A percentile compares a stretch with the other conserved stretches of the same genome.
Evolutionary conservation across 805 yeast genomes (phyloP).

Genomic region (Wickerhamomyces alni): DNA sequence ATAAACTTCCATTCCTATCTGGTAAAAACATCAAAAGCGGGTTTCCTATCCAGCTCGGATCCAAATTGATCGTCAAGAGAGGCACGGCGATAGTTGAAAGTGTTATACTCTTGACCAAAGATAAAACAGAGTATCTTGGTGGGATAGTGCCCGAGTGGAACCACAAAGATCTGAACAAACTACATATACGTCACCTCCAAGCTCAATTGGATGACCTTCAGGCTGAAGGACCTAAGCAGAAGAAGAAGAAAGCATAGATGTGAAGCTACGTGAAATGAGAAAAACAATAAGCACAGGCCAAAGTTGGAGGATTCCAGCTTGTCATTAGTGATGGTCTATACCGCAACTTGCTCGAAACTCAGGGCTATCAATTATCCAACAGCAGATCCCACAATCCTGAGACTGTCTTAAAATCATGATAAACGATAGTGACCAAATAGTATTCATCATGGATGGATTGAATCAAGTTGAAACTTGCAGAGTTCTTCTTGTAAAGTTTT

Average conservation of each 20-base stretch:
- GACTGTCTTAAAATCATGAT: constrained; percentile 74
- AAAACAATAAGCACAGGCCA: too few species aligned
- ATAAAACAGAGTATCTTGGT: constrained; percentile 28
- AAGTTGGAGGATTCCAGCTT: too few species aligned
- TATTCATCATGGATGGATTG: constrained; percentile 55
- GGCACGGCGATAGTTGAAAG: constrained; percentile 46
- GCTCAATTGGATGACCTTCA: constrained; percentile 18
- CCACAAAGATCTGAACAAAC: constrained; percentile 24
- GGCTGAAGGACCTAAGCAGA: not conserved
- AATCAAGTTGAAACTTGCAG: constrained; percentile 55
- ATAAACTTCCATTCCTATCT: constrained; percentile 43
- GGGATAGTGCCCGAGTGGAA: constrained; percentile 36
- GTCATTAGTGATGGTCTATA: too few species aligned
- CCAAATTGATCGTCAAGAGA: constrained; percentile 44
- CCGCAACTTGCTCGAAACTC: too few species aligned
- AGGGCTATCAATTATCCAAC: constrained; percentile 13
- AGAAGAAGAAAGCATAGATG: not conserved
- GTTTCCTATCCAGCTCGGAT: constrained; percentile 46
- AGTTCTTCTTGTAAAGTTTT: constrained; percentile 53
- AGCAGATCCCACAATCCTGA: constrained; percentile 72
- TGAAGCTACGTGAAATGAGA: too few species aligned
- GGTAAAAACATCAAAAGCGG: constrained; percentile 17
- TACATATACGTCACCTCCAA: constrained; percentile 25
- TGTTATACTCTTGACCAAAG: constrained; percentile 27
- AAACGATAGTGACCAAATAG: constrained; percentile 77